A percentile compares a stretch with the other conserved stretches of the same genome.
Evolutionary conservation across 1,284 basidiomycete species (phyloP).

Genomic region (Ceratobasidium sp.): DNA sequence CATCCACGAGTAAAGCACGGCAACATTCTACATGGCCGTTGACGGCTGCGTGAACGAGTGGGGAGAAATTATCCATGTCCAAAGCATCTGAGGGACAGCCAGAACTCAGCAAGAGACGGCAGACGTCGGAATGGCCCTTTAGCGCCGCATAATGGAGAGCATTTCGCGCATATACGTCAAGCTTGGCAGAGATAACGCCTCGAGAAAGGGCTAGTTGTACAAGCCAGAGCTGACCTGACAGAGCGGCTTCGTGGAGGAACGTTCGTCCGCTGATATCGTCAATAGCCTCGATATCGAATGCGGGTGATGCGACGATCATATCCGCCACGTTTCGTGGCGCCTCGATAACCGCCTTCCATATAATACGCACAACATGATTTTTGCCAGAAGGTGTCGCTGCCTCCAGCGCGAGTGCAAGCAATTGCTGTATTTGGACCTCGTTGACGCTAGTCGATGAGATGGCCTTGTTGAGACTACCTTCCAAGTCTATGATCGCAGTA

Average conservation of each 20-base stretch:
- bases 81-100: conserved; percentile 75
- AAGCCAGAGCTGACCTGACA: conserved; percentile 84
- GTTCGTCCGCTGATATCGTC: conserved; percentile 98
- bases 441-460: conserved; percentile 68
- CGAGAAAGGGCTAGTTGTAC: conserved; percentile 86
- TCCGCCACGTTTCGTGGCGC: conserved; percentile 80
- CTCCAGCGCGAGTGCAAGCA: conserved; percentile 78
- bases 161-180: conserved; percentile 92
- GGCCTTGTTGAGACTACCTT: conserved; percentile 85
- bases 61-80: conserved; percentile 95
- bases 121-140: conserved; percentile 87
- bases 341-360: conserved; percentile 92
- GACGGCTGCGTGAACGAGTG: conserved; percentile 92
- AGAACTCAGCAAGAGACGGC: conserved; percentile 80
- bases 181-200: conserved; percentile 74
- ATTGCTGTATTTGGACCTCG: conserved; percentile 72
- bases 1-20: conserved; percentile 78
- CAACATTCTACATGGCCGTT: conserved; percentile 89
- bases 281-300: conserved; percentile 91
- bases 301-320: conserved; percentile 78
- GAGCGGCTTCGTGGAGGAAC: conserved; percentile 94
- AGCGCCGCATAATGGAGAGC: conserved; percentile 97
- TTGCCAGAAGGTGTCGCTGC: conserved; percentile 65
- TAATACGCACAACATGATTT: conserved; percentile 82
- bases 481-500: conserved; percentile 88